A percentile compares a stretch with the other conserved stretches of the same genome.
phyloP scores from a whole-genome alignment of 257 asterid genomes.

The Salvia rosmarinus region DNA sequence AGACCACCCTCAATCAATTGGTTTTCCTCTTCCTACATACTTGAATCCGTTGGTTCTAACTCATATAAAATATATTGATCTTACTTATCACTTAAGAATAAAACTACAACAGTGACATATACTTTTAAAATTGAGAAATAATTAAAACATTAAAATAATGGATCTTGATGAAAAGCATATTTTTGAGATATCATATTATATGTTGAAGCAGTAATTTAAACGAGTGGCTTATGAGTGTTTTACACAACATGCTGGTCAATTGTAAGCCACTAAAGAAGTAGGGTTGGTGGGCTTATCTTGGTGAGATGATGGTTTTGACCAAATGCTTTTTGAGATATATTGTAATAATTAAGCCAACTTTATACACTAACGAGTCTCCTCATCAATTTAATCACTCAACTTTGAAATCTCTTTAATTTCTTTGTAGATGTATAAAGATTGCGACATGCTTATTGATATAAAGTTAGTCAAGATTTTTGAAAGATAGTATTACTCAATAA shows the following conservation, averaged over 20 bases:
- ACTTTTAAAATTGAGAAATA: background rate
- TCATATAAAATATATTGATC: background rate
- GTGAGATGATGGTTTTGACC: slow-evolving; percentile 20
- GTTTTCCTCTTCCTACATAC: background rate
- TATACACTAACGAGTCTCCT: slow-evolving; percentile 25
- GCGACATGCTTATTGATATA: background rate
- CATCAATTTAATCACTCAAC: background rate
- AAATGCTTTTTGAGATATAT: background rate
- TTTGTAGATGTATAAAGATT: background rate
- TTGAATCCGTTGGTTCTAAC: background rate
- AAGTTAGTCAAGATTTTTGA: background rate
- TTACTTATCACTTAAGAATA: slow-evolving; percentile 4
- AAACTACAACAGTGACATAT: background rate
- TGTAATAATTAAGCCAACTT: background rate
- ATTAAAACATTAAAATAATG: background rate
- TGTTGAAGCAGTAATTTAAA: slow-evolving; percentile 9
- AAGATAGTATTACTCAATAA: no score
- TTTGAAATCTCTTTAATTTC: background rate
- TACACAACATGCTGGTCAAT: slow-evolving; percentile 17
- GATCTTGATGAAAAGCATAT: slow-evolving; percentile 3
- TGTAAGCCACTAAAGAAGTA: slow-evolving; percentile 28
- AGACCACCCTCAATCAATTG: no score
- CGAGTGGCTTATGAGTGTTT: slow-evolving; percentile 24
- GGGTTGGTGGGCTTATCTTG: slow-evolving; percentile 22
- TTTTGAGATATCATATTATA: slow-evolving; percentile 18